phyloP scores from a whole-genome alignment of 306 rosid genomes.

The cucumber (Cucumis sativus) region Cucumber_9930_V3 NC_026658.2:8741001-8741500 shows the following conservation, averaged over 20 bases:
- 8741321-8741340: slow-evolving; percentile 44
- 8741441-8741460: slow-evolving; percentile 24
- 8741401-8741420: slow-evolving; percentile 42
- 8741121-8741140: too few relatives aligned
- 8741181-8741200: slow-evolving; percentile 1
- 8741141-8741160: too few relatives aligned
- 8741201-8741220: slow-evolving; percentile 35
- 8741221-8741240: slow-evolving; percentile 39
- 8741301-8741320: slow-evolving; percentile 44
- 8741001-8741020: slow-evolving; percentile 47
- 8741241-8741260: slow-evolving; percentile 37
- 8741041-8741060: slow-evolving; percentile 29
- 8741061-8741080: slow-evolving; percentile 11
- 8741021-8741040: slow-evolving; percentile 43
- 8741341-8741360: slow-evolving; percentile 34
- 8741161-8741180: too few relatives aligned
- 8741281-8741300: slow-evolving; percentile 22
- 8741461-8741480: slow-evolving; percentile 45
- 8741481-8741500: slow-evolving; percentile 39
- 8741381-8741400: slow-evolving; percentile 30
- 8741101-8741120: too few relatives aligned
- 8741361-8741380: slow-evolving; percentile 35
- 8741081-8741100: neutral
- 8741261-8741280: slow-evolving; percentile 38
- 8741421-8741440: slow-evolving; percentile 39